These are phyloP conservation scores for Solanum stenotomum DNA, from an alignment of 257 asterid genomes.

Conservation along the genomic window DNA sequence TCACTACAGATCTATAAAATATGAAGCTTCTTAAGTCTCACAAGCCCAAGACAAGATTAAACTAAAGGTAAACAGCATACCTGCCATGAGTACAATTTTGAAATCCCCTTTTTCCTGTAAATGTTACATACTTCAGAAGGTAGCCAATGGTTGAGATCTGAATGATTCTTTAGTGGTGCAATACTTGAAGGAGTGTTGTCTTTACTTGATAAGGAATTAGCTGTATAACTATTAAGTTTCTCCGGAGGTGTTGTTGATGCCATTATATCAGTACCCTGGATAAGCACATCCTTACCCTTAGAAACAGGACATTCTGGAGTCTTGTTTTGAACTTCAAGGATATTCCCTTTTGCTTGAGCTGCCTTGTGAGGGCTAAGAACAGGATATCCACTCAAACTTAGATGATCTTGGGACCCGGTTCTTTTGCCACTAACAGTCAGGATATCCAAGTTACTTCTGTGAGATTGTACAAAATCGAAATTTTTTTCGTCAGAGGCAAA, in stretches of 20 bases:
- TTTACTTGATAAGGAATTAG: slow-evolving; percentile 26
- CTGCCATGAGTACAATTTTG: slow-evolving; percentile 91
- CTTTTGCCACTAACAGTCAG: slow-evolving; percentile 16
- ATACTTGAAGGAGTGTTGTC: slow-evolving; percentile 58
- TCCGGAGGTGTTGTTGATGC: slow-evolving; percentile 29
- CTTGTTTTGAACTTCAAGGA: slow-evolving; percentile 20
- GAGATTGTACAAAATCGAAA: slow-evolving; percentile 20
- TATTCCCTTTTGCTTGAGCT: slow-evolving; percentile 14
- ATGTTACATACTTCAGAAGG: slow-evolving; percentile 80
- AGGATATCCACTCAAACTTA: slow-evolving; percentile 5
- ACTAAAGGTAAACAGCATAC: slow-evolving; percentile 24
- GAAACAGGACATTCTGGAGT: slow-evolving; percentile 16
- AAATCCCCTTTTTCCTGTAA: slow-evolving; percentile 76
- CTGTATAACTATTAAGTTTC: slow-evolving; percentile 16
- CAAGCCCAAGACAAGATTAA: slow-evolving; percentile 4
- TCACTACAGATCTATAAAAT: background rate
- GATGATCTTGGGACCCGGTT: slow-evolving; percentile 21
- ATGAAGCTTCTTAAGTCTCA: background rate
- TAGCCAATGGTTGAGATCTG: slow-evolving; percentile 79
- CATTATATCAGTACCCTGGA: slow-evolving; percentile 18
- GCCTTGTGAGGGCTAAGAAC: slow-evolving; percentile 4
- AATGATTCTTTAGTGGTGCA: slow-evolving; percentile 31
- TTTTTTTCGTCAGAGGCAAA: slow-evolving; percentile 51
- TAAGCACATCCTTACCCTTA: slow-evolving; percentile 14
- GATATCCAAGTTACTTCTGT: slow-evolving; percentile 17